These are phyloP conservation scores for Trichoderma virens DNA, from an alignment of 495 filamentous ascomycete species.

Conservation along the genomic window DNA sequence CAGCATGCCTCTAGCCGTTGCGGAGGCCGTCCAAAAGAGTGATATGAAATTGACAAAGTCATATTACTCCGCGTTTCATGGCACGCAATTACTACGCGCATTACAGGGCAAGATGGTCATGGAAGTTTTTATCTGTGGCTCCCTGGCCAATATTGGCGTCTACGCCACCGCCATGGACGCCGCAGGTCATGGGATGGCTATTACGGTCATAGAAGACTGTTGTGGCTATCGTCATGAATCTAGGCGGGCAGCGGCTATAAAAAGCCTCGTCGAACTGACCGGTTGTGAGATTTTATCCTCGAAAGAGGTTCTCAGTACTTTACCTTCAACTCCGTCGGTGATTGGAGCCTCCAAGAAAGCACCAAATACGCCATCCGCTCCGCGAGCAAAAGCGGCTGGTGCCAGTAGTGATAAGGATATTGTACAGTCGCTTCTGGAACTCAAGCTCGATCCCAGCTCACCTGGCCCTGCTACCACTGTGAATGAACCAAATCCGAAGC, in stretches of 20 bases:
- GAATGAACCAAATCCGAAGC: neutral
- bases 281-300: slow-evolving; percentile 60
- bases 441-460: slow-evolving; percentile 1
- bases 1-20: slow-evolving; percentile 56
- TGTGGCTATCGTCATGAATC: slow-evolving; percentile 69
- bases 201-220: slow-evolving; percentile 84
- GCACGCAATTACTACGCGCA: slow-evolving; percentile 58
- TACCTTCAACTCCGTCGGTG: slow-evolving; percentile 12
- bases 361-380: neutral
- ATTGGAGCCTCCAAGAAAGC: neutral
- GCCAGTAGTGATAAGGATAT: neutral
- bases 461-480: neutral
- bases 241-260: slow-evolving; percentile 69
- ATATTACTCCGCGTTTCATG: slow-evolving; percentile 80
- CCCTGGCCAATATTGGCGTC: slow-evolving; percentile 81
- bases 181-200: slow-evolving; percentile 73
- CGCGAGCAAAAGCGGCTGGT: neutral
- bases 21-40: slow-evolving; percentile 45
- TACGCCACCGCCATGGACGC: slow-evolving; percentile 92
- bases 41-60: slow-evolving; percentile 72
- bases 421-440: neutral
- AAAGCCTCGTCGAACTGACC: slow-evolving; percentile 66
- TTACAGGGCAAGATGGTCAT: slow-evolving; percentile 75
- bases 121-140: slow-evolving; percentile 85
- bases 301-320: slow-evolving; percentile 44